Evolutionary conservation across 208 protist genomes (phyloP).

Genomic region (Trypanosoma scelopori): DNA sequence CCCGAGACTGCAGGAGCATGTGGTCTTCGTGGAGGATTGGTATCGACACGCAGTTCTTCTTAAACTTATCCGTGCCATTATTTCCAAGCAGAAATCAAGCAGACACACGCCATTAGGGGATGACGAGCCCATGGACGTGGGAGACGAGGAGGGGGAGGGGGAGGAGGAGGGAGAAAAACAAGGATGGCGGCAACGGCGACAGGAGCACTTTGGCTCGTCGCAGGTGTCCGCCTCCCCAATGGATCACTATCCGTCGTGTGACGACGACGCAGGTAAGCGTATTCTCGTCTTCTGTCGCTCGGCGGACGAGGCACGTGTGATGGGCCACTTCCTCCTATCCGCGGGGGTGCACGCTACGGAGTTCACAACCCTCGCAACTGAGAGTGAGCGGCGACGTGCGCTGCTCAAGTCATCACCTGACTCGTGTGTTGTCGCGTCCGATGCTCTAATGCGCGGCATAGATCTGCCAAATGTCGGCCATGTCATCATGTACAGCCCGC

Average conservation of each 20-base stretch:
- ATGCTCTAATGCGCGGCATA: conserved; percentile 89
- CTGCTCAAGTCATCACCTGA: conserved; percentile 48
- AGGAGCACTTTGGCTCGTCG: not conserved
- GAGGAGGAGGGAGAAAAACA: conserved; percentile 21
- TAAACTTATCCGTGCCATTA: conserved; percentile 71
- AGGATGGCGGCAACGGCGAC: conserved; percentile 2
- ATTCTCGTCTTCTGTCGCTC: conserved; percentile 86
- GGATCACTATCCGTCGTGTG: conserved; percentile 39
- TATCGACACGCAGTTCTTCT: conserved; percentile 85
- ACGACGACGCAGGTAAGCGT: conserved; percentile 58
- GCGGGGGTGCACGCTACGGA: conserved; percentile 69
- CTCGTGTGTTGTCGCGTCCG: conserved; percentile 76
- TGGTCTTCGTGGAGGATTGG: conserved; percentile 78
- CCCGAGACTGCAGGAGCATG: conserved; percentile 78
- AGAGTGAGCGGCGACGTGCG: conserved; percentile 69
- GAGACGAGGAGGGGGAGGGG: conserved; percentile 4
- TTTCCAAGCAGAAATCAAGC: conserved; percentile 22
- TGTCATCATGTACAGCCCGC: conserved; percentile 92
- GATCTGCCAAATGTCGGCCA: conserved; percentile 85
- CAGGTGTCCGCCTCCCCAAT: not conserved
- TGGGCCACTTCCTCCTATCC: conserved; percentile 84
- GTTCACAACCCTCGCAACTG: conserved; percentile 82
- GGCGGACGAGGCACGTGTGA: conserved; percentile 86
- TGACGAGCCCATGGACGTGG: conserved; percentile 2
- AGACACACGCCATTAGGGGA: not conserved